These are phyloP conservation scores for Cryphonectria carpinicola DNA, from an alignment of 2,329 filamentous ascomycete species.

Conservation along the genomic window DNA sequence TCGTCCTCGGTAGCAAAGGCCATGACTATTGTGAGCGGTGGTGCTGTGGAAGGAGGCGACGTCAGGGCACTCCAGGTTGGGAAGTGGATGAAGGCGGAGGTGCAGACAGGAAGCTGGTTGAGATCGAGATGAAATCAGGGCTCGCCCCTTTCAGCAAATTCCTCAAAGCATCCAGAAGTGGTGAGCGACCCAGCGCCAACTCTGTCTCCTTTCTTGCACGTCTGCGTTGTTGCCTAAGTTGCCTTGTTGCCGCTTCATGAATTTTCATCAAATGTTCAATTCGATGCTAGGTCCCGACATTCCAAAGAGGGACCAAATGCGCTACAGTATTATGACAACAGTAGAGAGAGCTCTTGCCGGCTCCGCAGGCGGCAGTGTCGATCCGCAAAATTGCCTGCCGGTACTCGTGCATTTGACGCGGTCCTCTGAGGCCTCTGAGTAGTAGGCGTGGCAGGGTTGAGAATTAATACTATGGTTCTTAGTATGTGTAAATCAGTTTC, in stretches of 20 bases:
- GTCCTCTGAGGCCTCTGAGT: neutral
- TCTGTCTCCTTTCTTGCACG: neutral
- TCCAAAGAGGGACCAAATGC: too few relatives aligned
- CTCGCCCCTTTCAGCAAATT: neutral
- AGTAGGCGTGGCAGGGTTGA: neutral
- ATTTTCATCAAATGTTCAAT: neutral
- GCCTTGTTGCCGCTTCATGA: neutral
- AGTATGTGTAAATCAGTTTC: too few relatives aligned
- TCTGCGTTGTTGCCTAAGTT: neutral
- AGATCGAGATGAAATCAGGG: neutral
- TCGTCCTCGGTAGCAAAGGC: constrained; percentile 81
- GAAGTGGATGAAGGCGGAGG: neutral
- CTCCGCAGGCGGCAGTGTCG: neutral
- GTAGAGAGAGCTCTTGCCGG: neutral
- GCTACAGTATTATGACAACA: neutral
- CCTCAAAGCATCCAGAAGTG: neutral
- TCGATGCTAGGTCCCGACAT: neutral
- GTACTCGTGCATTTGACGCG: neutral
- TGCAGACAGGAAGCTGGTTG: neutral
- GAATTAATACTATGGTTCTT: neutral
- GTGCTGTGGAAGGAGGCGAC: neutral
- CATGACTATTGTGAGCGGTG: constrained; percentile 50
- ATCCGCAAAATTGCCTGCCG: neutral
- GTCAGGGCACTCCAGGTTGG: neutral
- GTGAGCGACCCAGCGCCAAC: neutral